These are phyloP conservation scores for Pyrenophora teres DNA, from an alignment of 2,329 filamentous ascomycete species.

Conservation along the genomic window DNA sequence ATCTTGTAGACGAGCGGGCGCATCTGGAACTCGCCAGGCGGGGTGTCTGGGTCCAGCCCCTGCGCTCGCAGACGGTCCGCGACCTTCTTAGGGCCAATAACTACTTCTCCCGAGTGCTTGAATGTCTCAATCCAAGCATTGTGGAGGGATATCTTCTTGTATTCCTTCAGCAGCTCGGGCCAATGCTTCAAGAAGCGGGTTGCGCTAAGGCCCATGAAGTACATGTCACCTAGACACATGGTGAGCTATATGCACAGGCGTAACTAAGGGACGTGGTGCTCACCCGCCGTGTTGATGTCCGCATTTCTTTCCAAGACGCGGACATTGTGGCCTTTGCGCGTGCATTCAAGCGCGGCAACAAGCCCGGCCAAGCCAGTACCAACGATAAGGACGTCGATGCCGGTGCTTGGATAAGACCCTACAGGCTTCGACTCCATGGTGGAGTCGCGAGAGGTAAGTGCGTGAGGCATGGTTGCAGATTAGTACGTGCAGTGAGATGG, in stretches of 20 bases:
- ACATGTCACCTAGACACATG: constrained; percentile 58
- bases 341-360: constrained; percentile 47
- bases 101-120: constrained; percentile 58
- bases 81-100: constrained; percentile 56
- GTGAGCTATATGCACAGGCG: constrained; percentile 8
- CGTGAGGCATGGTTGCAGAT: constrained; percentile 40
- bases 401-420: constrained; percentile 55
- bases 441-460: constrained; percentile 55
- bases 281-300: constrained; percentile 59
- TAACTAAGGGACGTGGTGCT: constrained; percentile 18
- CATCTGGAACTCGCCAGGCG: constrained; percentile 62
- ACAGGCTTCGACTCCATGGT: constrained; percentile 55
- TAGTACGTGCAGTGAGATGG: constrained; percentile 3
- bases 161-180: constrained; percentile 59
- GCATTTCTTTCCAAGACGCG: constrained; percentile 51
- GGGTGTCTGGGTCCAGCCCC: constrained; percentile 54
- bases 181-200: constrained; percentile 61
- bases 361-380: constrained; percentile 48
- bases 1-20: constrained; percentile 61
- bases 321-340: constrained; percentile 49
- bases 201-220: constrained; percentile 63
- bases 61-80: constrained; percentile 55
- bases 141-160: constrained; percentile 58
- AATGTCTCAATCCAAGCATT: constrained; percentile 62
- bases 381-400: constrained; percentile 49